phyloP scores from a whole-genome alignment of 164 flowering plant genomes.

The Vitis rupestris region DNA sequence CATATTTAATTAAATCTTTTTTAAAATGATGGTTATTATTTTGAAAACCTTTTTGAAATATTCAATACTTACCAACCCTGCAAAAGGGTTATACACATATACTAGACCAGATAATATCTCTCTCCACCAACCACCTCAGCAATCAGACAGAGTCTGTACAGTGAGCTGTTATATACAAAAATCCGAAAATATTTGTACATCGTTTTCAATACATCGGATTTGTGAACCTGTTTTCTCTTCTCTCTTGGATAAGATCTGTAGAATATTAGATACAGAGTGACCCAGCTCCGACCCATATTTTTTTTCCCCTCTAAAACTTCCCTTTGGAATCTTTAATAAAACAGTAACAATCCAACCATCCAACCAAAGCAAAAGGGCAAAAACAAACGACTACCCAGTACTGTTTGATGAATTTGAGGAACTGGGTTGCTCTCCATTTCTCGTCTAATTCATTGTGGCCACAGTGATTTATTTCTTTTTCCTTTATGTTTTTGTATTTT shows the following conservation, averaged over 20 bases:
- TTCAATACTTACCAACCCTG: too few species aligned
- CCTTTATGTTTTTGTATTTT: background rate
- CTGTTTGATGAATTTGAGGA: conserved; percentile 8
- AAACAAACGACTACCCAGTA: background rate
- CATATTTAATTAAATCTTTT: too few species aligned
- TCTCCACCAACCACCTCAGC: background rate
- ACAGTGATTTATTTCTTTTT: background rate
- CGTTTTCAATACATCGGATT: conserved; percentile 26
- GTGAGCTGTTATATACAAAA: background rate
- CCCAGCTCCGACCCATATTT: conserved; percentile 8
- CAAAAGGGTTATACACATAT: too few species aligned
- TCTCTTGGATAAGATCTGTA: conserved; percentile 33
- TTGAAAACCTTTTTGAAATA: too few species aligned
- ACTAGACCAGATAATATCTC: background rate
- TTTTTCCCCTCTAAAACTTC: too few species aligned
- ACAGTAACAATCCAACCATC: background rate
- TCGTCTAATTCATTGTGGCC: too few species aligned
- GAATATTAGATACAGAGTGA: conserved; percentile 7
- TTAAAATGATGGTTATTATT: too few species aligned
- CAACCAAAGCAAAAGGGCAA: background rate
- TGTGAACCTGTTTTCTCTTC: conserved; percentile 13
- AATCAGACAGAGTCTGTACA: background rate
- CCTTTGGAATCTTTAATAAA: too few species aligned
- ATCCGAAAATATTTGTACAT: conserved; percentile 10
- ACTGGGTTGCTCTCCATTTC: conserved; percentile 14